Evolutionary conservation across 2,329 filamentous ascomycete species (phyloP).

Genomic region (Aaosphaeria pasadenensis): DNA sequence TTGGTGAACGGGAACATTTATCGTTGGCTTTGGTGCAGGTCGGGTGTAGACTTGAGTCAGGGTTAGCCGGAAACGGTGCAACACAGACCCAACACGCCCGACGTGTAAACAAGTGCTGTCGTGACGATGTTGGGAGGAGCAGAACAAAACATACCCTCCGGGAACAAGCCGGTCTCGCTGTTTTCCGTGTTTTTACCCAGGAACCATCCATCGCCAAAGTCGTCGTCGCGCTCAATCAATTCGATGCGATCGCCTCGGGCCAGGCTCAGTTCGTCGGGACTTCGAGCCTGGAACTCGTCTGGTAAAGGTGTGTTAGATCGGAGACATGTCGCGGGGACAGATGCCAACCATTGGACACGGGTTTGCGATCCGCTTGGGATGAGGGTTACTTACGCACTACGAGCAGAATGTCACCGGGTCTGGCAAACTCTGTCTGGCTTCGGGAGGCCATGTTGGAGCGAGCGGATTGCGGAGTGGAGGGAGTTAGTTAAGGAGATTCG

Average conservation of each 20-base stretch:
- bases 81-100: not conserved
- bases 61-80: constrained; percentile 15
- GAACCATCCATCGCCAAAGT: constrained; percentile 87
- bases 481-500: not conserved
- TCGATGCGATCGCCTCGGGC: constrained; percentile 81
- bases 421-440: constrained; percentile 48
- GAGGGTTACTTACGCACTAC: constrained; percentile 64
- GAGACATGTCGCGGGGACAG: not conserved
- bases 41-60: constrained; percentile 58
- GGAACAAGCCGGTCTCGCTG: constrained; percentile 74
- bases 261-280: constrained; percentile 88
- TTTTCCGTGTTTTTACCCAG: constrained; percentile 71
- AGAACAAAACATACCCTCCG: constrained; percentile 62
- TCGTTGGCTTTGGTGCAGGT: constrained; percentile 49
- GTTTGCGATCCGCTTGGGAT: not conserved
- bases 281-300: constrained; percentile 93
- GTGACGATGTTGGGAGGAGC: not conserved
- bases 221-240: constrained; percentile 79
- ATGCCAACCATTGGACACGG: not conserved
- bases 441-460: constrained; percentile 26
- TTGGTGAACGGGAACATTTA: constrained; percentile 23
- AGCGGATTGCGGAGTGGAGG: constrained; percentile 1
- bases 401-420: constrained; percentile 64
- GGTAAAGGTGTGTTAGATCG: constrained; percentile 7
- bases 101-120: not conserved